These are phyloP conservation scores for Cercospora sp. DNA, from an alignment of 2,329 filamentous ascomycete species.

Conservation along the genomic window DNA sequence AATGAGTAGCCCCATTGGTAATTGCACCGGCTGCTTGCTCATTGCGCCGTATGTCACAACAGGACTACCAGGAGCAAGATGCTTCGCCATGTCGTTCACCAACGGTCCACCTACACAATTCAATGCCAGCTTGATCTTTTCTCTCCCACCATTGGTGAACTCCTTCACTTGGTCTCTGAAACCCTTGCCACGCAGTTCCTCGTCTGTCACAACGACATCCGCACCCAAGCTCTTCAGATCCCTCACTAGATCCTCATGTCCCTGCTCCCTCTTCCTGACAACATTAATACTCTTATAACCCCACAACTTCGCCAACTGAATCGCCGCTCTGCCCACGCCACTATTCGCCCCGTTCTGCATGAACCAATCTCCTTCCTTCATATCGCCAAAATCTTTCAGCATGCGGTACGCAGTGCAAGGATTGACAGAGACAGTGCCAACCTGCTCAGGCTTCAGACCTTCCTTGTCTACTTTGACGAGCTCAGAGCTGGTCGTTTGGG, in stretches of 20 bases:
- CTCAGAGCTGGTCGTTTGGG: conserved; percentile 60
- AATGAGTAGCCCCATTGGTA: conserved; percentile 84
- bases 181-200: conserved; percentile 60
- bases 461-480: conserved; percentile 69
- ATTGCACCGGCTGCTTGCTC: conserved; percentile 78
- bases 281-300: conserved; percentile 90
- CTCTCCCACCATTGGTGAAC: conserved; percentile 69
- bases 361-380: conserved; percentile 82
- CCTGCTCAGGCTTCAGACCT: conserved; percentile 73
- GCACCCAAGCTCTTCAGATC: conserved; percentile 64
- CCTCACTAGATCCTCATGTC: conserved; percentile 64
- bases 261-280: conserved; percentile 70
- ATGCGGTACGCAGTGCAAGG: conserved; percentile 94
- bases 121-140: conserved; percentile 73
- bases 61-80: conserved; percentile 64
- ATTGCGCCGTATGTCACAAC: conserved; percentile 96
- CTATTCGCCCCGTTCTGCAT: conserved; percentile 97
- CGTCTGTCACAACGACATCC: conserved; percentile 63
- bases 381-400: conserved; percentile 73
- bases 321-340: conserved; percentile 85
- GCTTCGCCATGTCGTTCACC: conserved; percentile 75
- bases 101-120: conserved; percentile 94
- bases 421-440: conserved; percentile 87
- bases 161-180: conserved; percentile 64
- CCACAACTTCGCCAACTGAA: conserved; percentile 84